Evolutionary conservation across 1,284 basidiomycete species (phyloP).

Genomic region (Mycena sp.): DNA sequence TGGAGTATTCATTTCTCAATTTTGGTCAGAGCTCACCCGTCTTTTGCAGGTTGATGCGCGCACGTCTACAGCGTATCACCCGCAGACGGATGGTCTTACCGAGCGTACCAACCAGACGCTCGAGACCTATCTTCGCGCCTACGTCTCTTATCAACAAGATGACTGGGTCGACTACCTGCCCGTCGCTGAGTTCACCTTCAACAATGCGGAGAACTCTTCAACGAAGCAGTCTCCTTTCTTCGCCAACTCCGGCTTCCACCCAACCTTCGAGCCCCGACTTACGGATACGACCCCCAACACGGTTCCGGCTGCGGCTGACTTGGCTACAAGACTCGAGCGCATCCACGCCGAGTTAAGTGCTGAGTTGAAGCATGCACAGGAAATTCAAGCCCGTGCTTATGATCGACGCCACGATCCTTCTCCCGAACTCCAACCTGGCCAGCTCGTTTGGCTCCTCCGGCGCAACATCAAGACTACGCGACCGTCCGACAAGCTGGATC

Average conservation of each 20-base stretch:
- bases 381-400: conserved; percentile 29
- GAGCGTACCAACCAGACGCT: conserved; percentile 55
- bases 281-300: conserved; percentile 28
- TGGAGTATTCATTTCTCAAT: conserved; percentile 44
- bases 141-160: conserved; percentile 51
- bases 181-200: conserved; percentile 56
- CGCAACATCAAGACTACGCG: conserved; percentile 35
- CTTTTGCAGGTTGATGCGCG: conserved; percentile 34
- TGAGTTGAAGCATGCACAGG: conserved; percentile 39
- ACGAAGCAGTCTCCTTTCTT: conserved; percentile 53
- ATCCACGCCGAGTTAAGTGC: conserved; percentile 40
- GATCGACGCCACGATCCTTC: conserved; percentile 23
- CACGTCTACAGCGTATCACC: conserved; percentile 43
- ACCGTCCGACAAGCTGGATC: conserved; percentile 50
- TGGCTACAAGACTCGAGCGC: conserved; percentile 27
- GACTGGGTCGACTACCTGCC: conserved; percentile 55
- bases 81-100: conserved; percentile 48
- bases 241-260: conserved; percentile 48
- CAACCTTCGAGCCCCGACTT: conserved; percentile 36
- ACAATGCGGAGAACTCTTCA: conserved; percentile 48
- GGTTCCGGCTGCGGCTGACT: conserved; percentile 35
- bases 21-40: conserved; percentile 38
- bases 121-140: conserved; percentile 50
- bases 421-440: conserved; percentile 41
- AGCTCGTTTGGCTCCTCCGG: conserved; percentile 46